Evolutionary conservation across 2,329 filamentous ascomycete genomes (phyloP).

Genomic region (Rutstroemia sp.): DNA sequence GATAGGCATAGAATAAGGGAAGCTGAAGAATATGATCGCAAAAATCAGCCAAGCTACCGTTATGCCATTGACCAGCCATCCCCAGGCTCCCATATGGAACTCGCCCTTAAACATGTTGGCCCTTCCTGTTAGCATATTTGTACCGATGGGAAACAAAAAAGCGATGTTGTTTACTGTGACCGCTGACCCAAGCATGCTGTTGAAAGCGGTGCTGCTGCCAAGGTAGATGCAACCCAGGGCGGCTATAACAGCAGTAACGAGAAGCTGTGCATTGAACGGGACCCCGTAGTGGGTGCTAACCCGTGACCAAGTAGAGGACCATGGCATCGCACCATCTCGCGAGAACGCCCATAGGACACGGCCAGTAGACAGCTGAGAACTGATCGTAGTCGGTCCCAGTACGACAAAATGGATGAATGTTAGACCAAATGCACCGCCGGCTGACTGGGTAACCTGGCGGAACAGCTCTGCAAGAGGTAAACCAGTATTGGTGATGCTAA

Average conservation of each 20-base stretch:
- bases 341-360: constrained; percentile 54
- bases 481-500: constrained; percentile 40
- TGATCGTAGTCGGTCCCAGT: constrained; percentile 42
- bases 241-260: constrained; percentile 41
- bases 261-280: constrained; percentile 46
- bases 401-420: constrained; percentile 45
- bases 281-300: constrained; percentile 39
- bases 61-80: constrained; percentile 42
- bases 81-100: constrained; percentile 45
- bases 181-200: constrained; percentile 54
- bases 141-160: constrained; percentile 55
- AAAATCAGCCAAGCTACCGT: constrained; percentile 49
- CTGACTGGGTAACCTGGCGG: constrained; percentile 45
- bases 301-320: constrained; percentile 36
- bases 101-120: constrained; percentile 44
- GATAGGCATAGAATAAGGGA: constrained; percentile 40
- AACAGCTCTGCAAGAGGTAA: constrained; percentile 65
- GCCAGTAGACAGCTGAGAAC: constrained; percentile 50
- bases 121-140: constrained; percentile 39
- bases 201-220: constrained; percentile 55
- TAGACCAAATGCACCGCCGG: constrained; percentile 42
- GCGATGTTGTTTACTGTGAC: constrained; percentile 46
- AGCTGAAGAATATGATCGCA: constrained; percentile 57
- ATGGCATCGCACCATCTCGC: constrained; percentile 48
- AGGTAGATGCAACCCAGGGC: constrained; percentile 57